Conservation (phyloP, 495 filamentous ascomycete genomes). For the Hypoxylon lenormandii region DNA sequence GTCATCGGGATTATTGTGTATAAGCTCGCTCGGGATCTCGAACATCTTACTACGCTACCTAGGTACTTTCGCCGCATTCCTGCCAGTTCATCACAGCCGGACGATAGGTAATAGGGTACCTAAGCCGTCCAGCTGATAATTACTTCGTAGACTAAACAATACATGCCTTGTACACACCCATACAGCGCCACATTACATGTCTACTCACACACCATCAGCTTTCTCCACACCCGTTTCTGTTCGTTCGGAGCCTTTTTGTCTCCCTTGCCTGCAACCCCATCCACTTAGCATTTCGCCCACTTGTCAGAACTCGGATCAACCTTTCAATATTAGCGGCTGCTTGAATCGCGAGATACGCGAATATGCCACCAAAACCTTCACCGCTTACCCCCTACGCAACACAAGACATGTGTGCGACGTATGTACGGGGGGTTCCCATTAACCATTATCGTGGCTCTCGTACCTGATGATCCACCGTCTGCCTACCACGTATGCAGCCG, state of each 20-base stretch:
- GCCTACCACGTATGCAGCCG: constrained; percentile 44
- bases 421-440: constrained; percentile 28
- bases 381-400: constrained; percentile 36
- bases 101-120: constrained; percentile 19
- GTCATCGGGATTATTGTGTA: constrained; percentile 31
- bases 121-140: constrained; percentile 42
- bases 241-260: constrained; percentile 22
- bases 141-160: constrained; percentile 10
- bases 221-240: constrained; percentile 36
- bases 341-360: constrained; percentile 35
- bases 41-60: constrained; percentile 39
- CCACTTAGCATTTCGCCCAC: constrained; percentile 28
- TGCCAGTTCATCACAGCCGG: constrained; percentile 36
- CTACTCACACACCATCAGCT: constrained; percentile 23
- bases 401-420: constrained; percentile 28
- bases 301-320: constrained; percentile 27
- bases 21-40: constrained; percentile 30
- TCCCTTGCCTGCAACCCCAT: constrained; percentile 30
- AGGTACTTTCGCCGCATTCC: constrained; percentile 44
- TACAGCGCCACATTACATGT: constrained; percentile 7
- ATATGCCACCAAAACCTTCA: constrained; percentile 33
- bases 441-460: constrained; percentile 48
- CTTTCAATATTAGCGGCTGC: constrained; percentile 18
- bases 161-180: constrained; percentile 3
- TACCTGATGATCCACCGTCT: constrained; percentile 48